These are phyloP conservation scores for Calvatia gigantea DNA, from an alignment of 768 basidiomycete species.

Conservation along the genomic window DNA sequence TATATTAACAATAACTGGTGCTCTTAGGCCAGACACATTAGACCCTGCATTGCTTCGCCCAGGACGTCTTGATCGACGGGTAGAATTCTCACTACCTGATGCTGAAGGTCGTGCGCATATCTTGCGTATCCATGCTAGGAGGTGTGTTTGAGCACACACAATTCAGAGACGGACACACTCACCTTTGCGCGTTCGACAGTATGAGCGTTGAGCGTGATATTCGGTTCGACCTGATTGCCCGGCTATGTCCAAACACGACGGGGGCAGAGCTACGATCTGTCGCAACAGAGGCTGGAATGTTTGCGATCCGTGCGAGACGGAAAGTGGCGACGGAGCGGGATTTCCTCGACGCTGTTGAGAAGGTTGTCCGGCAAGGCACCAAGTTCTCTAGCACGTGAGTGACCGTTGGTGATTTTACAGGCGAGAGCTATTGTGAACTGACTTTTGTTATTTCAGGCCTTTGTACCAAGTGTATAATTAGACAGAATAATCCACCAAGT, in stretches of 20 bases:
- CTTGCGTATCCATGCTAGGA: slow-evolving; percentile 92
- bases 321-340: slow-evolving; percentile 98
- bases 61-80: slow-evolving; percentile 93
- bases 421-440: slow-evolving; percentile 13
- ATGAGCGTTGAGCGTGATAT: slow-evolving; percentile 98
- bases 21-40: slow-evolving; percentile 86
- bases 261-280: slow-evolving; percentile 98
- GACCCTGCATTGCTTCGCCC: slow-evolving; percentile 96
- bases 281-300: slow-evolving; percentile 99
- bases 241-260: slow-evolving; percentile 96
- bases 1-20: not conserved
- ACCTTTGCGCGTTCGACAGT: slow-evolving; percentile 34
- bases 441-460: slow-evolving; percentile 49
- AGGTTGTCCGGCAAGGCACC: slow-evolving; percentile 95
- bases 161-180: not conserved
- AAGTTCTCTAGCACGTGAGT: slow-evolving; percentile 97
- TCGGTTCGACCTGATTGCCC: slow-evolving; percentile 95
- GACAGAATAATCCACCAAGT: not conserved
- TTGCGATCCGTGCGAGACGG: slow-evolving; percentile 93
- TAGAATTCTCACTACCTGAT: slow-evolving; percentile 94
- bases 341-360: slow-evolving; percentile 97
- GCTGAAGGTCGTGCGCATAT: slow-evolving; percentile 97
- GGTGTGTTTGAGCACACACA: slow-evolving; percentile 46
- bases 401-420: slow-evolving; percentile 1
- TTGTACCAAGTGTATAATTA: slow-evolving; percentile 95